Evolutionary conservation across 2,329 filamentous ascomycete species (phyloP).

Genomic region (Trichoderma polysporum): DNA sequence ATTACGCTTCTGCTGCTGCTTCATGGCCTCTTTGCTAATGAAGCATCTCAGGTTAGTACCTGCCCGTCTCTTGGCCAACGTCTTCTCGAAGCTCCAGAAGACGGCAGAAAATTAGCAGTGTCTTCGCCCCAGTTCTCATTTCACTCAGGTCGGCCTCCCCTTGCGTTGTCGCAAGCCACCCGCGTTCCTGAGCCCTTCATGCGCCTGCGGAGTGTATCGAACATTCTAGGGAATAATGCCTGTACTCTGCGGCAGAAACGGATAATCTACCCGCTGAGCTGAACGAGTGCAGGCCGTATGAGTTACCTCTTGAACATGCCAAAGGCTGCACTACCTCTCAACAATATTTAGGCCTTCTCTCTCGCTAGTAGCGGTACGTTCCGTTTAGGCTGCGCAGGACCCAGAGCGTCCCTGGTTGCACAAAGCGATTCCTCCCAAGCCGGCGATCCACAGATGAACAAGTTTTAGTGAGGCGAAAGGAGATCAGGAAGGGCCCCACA

Average conservation of each 20-base stretch:
- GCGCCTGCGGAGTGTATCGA: not conserved
- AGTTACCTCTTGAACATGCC: not conserved
- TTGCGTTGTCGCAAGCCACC: conserved; percentile 3
- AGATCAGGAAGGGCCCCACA: not conserved
- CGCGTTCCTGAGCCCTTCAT: not conserved
- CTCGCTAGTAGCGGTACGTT: not conserved
- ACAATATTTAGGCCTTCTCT: not conserved
- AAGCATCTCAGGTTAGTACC: not conserved
- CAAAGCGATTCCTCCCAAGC: not conserved
- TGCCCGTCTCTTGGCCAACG: not conserved
- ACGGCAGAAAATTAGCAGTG: not conserved
- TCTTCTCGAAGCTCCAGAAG: not conserved
- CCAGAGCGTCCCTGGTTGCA: not conserved
- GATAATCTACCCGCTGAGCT: not conserved
- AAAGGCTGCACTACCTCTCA: not conserved
- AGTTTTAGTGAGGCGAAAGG: not conserved
- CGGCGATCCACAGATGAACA: not conserved
- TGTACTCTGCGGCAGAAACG: not conserved
- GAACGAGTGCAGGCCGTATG: not conserved
- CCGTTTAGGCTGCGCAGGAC: not conserved
- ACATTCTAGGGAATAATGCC: not conserved
- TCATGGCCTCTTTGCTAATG: not conserved
- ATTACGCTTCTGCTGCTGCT: not conserved
- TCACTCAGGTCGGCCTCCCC: not conserved
- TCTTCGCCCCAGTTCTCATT: not conserved